Conservation (phyloP, 257 asterid species). For the Haberlea rhodopensis region DNA sequence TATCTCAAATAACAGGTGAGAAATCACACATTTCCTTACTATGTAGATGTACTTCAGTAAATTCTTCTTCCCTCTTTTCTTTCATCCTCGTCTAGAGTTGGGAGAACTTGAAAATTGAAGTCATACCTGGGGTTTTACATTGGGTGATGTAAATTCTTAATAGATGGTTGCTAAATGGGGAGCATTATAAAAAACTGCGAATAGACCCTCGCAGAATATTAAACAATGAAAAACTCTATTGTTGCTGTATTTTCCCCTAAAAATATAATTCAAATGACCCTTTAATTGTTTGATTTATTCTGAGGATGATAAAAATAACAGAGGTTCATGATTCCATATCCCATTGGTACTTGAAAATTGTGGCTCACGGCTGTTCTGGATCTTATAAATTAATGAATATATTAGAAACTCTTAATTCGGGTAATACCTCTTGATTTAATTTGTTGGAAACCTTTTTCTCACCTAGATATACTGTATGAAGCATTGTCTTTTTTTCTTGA, state of each 20-base stretch:
- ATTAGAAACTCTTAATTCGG: neutral
- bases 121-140: neutral
- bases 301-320: neutral
- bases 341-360: neutral
- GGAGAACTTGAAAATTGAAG: slow-evolving; percentile 1
- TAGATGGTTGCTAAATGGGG: neutral
- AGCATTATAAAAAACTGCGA: neutral
- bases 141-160: slow-evolving; percentile 3
- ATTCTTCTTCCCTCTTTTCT: neutral
- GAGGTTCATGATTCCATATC: neutral
- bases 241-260: slow-evolving; percentile 2
- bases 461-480: neutral
- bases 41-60: neutral
- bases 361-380: neutral
- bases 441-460: neutral
- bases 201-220: slow-evolving; percentile 2
- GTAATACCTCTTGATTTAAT: neutral
- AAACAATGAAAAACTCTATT: neutral
- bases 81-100: slow-evolving; percentile 14
- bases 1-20: slow-evolving; percentile 93
- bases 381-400: slow-evolving; percentile 1
- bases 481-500: neutral
- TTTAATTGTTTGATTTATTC: neutral
- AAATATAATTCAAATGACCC: neutral
- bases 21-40: slow-evolving; percentile 1